Base-by-base conservation (phyloP, 192 early-diverging fungal genomes). In the Cladochytrium replicatum region DNA sequence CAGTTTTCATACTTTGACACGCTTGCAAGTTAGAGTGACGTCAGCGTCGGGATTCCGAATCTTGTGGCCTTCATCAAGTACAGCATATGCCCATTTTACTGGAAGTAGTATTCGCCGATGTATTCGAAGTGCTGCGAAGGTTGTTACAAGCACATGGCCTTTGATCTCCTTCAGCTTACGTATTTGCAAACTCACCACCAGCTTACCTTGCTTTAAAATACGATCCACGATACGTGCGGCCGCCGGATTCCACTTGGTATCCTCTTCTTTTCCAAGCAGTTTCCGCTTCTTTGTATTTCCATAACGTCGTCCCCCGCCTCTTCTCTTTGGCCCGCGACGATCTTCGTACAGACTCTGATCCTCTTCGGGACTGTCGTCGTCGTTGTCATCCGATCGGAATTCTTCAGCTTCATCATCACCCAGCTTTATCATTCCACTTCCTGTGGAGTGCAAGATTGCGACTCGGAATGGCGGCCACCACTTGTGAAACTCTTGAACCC, bases 31-130 rank as follows among this genome's bases (percentile, higher is more conserved):
- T 29, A 71, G 23, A 7, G 71, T 95, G 3, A 88, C 80, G 19
- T 86, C 89, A 0, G 94, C 81, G 55, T 97, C 91, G 0, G 91
- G 92, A 50, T 97, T 97, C 29, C 91, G 72, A 29, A 97, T 93
- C 65, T 90, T 90, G 64, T 97, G 94, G 2, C 94, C 94, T 65
- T 97, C 94, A 56, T 97, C 94, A 27, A 97, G 57, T 6, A 97
- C 75, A 21, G 77, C 82, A 43, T 91, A 94, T 2, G 82, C 80
- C 91, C 90, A 97, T 28, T 72, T 61, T 32, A 78, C 70, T 17
- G 74, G 72, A n/a, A 91, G 41, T 2, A 97, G 61, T 0, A 69
- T 55, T 6, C 77, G 66, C 8, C 72, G 58, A 55, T 95, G 85
- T 0, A 86, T 73, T 38, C 84, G 80, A 2, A 93, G 48, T 9